Evolutionary conservation across 139 green algal species (phyloP).

Genomic region (Asterochloris sp.): DNA sequence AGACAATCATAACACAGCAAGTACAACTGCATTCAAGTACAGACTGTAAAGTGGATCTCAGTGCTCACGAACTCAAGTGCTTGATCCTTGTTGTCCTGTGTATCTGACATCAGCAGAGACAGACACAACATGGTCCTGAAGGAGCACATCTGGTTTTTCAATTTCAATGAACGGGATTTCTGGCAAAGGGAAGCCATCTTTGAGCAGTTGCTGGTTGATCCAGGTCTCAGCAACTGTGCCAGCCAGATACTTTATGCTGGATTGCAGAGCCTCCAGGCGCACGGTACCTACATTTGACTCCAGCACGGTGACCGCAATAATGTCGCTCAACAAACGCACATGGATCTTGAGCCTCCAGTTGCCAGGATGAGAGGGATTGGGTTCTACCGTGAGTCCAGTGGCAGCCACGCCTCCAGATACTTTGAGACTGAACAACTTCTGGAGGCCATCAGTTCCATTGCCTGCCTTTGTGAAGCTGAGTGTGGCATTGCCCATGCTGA

Average conservation of each 20-base stretch:
- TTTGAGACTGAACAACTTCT: conserved; percentile 3
- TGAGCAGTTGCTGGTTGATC: conserved; percentile 21
- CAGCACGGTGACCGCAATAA: neutral
- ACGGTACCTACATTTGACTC: neutral
- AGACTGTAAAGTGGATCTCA: no score
- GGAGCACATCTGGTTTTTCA: neutral
- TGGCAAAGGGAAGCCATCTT: conserved; percentile 24
- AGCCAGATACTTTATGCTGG: neutral
- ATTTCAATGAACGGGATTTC: conserved; percentile 22
- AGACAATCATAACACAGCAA: no score
- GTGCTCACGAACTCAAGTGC: no score
- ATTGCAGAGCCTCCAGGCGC: neutral
- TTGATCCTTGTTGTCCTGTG: no score
- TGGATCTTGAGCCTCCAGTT: conserved; percentile 8
- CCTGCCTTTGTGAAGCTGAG: conserved; percentile 8
- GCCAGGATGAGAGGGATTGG: neutral
- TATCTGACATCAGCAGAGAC: conserved; percentile 15
- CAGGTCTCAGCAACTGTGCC: conserved; percentile 7
- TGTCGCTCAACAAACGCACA: neutral
- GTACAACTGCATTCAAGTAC: no score
- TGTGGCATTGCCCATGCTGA: conserved; percentile 15
- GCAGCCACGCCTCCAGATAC: neutral
- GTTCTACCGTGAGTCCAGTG: neutral
- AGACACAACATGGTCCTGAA: conserved; percentile 1
- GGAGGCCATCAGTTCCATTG: neutral